Evolutionary conservation across 106 monocot species (phyloP).

Genomic region (Amphibolis antarctica): DNA sequence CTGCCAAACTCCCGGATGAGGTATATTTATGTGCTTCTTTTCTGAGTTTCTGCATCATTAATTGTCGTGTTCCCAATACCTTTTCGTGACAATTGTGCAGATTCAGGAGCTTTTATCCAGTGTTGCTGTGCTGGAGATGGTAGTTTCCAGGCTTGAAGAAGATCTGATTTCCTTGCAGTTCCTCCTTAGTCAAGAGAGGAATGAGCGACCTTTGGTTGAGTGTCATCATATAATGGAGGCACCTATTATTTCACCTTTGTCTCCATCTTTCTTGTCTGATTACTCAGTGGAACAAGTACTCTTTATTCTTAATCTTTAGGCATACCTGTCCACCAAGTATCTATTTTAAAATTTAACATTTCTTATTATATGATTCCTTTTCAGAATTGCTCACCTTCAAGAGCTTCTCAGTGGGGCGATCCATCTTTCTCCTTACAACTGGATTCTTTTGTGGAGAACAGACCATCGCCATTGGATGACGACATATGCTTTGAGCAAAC

Average conservation of each 20-base stretch:
- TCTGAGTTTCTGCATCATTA: neutral
- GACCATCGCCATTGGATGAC: neutral
- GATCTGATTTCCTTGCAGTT: conserved; percentile 5
- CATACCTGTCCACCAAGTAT: neutral
- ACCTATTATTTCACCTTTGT: neutral
- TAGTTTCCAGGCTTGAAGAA: conserved; percentile 9
- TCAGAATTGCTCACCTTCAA: neutral
- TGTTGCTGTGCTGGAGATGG: neutral
- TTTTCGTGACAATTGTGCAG: neutral
- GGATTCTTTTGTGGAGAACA: neutral
- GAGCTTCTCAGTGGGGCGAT: neutral
- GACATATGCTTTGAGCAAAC: neutral
- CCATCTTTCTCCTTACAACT: neutral
- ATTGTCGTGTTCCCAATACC: neutral
- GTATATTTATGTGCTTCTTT: neutral
- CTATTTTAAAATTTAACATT: neutral
- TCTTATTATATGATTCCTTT: neutral
- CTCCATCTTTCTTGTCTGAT: neutral
- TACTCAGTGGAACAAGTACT: neutral
- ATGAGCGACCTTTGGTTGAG: neutral
- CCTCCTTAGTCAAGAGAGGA: neutral
- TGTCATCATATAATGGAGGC: conserved; percentile 3
- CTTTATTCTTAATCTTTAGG: neutral
- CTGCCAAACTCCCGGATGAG: conserved; percentile 7
- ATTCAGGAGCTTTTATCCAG: neutral